Evolutionary conservation across 306 rosid species (phyloP).

Genomic region (Vachellia collinsii): DNA sequence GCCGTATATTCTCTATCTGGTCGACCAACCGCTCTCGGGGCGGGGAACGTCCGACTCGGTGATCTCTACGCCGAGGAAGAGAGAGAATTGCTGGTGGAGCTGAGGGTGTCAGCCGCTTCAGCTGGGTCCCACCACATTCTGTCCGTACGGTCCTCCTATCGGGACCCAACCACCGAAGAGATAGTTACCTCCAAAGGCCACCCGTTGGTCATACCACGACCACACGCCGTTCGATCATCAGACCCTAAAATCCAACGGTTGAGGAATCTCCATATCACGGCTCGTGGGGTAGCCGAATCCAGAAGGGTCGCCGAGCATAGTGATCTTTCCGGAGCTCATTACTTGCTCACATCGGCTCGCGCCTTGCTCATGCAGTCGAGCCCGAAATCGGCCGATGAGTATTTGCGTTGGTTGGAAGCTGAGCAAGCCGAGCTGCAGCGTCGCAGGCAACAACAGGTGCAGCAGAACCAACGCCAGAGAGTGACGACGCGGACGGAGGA

Average conservation of each 20-base stretch:
- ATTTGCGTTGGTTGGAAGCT: constrained; percentile 59
- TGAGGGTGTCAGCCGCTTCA: constrained; percentile 62
- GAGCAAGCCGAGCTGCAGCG: constrained; percentile 69
- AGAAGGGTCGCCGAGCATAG: constrained; percentile 57
- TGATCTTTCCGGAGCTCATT: constrained; percentile 65
- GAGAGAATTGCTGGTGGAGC: constrained; percentile 69
- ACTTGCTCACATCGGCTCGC: constrained; percentile 77
- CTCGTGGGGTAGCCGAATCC: constrained; percentile 81
- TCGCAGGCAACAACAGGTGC: constrained; percentile 47
- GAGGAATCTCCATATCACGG: constrained; percentile 70
- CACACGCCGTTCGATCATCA: constrained; percentile 70
- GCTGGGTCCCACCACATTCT: constrained; percentile 65
- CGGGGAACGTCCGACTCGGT: constrained; percentile 50
- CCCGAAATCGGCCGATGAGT: constrained; percentile 59
- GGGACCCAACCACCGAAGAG: constrained; percentile 64
- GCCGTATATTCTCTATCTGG: constrained; percentile 67
- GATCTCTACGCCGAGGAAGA: constrained; percentile 77
- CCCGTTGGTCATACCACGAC: constrained; percentile 60
- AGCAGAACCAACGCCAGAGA: constrained; percentile 41
- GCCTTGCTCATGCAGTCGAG: constrained; percentile 62
- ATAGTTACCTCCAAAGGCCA: constrained; percentile 55
- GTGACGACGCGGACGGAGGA: constrained; percentile 44
- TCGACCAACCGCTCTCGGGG: constrained; percentile 55
- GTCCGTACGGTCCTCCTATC: constrained; percentile 65
- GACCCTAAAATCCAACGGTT: constrained; percentile 55